Base-by-base conservation (phyloP, 2,329 filamentous ascomycete genomes). In the Diplodia corticola region DNA sequence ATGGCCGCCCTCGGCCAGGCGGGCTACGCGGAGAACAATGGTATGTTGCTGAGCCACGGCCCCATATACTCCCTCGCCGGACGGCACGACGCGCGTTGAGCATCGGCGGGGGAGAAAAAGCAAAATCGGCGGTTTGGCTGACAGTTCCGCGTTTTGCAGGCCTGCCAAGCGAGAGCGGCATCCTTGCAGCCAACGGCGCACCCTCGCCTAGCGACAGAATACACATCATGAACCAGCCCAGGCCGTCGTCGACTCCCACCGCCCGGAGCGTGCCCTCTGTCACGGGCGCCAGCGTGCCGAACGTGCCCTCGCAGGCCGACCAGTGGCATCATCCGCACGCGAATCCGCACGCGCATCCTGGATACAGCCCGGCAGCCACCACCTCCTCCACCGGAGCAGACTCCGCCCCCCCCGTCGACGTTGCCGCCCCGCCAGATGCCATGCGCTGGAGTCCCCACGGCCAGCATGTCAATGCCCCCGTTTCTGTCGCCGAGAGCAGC, bases 141-240 rank as follows among this genome's bases (percentile, higher is more conserved):
- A 61, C 57, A 61, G 44, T 61, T 35, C 44, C 57, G 57, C 57
- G 57, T 48, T 28, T 20, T 54, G 65, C 59, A 67, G 59, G 55
- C 35, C 33, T 66, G 49, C 55, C 64, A 54, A 66, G 57, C 64
- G 64, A 66, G 26, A 69, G 66, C 61, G 66, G 66, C 48, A 70
- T 73, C 66, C 67, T 73, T 60, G 70, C 69, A 24, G 70, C 69
- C 50, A 70, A 69, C 73, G 73, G 74, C 51, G 76, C 75, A 24
- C 74, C 75, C 17, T 78, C 76, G n/a, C 76, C 77, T 35, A 77
- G 73, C 68, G 76, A 79, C 67, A 72, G 77, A 49, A 71, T 78
- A 53, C 75, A 77, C 64, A 78, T 79, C 69, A 73, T 77, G 67
- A 77, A 73, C 73, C 75, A 76, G 61, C 72, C 75, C 65, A 74